Evolutionary conservation across 2,329 filamentous ascomycete genomes (phyloP).

Genomic region (Ciborinia camelliae): DNA sequence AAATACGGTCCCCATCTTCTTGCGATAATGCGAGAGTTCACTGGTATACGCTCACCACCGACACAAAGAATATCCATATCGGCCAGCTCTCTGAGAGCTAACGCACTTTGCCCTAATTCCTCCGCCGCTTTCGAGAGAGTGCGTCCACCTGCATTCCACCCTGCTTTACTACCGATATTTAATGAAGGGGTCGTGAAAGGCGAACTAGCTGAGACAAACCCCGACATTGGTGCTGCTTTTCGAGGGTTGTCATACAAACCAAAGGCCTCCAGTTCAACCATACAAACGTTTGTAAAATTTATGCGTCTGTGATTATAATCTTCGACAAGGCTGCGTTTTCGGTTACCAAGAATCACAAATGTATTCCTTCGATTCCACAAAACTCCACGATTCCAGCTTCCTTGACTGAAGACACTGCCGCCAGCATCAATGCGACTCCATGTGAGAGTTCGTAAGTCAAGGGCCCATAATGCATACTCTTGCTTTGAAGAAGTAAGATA

Average conservation of each 20-base stretch:
- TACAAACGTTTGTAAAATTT: constrained; percentile 94
- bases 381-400: constrained; percentile 95
- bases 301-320: constrained; percentile 98
- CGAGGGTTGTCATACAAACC: constrained; percentile 95
- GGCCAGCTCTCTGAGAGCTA: constrained; percentile 77
- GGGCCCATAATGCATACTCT: constrained; percentile 94
- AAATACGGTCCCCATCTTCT: constrained; percentile 95
- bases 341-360: constrained; percentile 92
- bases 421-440: constrained; percentile 97
- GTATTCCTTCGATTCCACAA: constrained; percentile 91
- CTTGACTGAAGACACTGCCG: constrained; percentile 89
- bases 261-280: constrained; percentile 96
- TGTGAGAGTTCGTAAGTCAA: constrained; percentile 81
- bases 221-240: constrained; percentile 71
- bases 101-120: constrained; percentile 77
- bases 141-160: constrained; percentile 70
- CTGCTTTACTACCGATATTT: constrained; percentile 47
- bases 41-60: constrained; percentile 84
- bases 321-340: constrained; percentile 89
- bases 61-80: constrained; percentile 97
- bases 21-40: constrained; percentile 86
- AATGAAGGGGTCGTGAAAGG: constrained; percentile 56
- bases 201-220: constrained; percentile 79
- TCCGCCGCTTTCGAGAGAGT: constrained; percentile 74
- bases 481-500: constrained; percentile 97